Evolutionary conservation across 768 basidiomycete genomes (phyloP).

Genomic region (Tubosaeta sp.): DNA sequence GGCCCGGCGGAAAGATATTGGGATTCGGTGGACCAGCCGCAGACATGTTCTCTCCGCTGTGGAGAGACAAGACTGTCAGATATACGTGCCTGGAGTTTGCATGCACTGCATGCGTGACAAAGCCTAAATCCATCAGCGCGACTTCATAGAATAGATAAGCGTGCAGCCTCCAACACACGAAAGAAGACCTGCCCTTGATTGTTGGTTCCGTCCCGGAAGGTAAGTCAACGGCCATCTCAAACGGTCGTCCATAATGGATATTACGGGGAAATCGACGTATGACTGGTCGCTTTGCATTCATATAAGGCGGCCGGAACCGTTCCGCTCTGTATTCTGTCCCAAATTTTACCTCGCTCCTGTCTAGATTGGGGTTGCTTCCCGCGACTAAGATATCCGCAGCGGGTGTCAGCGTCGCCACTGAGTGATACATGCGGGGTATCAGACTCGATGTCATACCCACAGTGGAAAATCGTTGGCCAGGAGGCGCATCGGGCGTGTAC

Average conservation of each 20-base stretch:
- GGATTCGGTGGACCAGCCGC: constrained; percentile 63
- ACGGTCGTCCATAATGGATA: constrained; percentile 44
- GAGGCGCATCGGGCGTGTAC: constrained; percentile 56
- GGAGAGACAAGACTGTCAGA: constrained; percentile 43
- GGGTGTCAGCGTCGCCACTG: constrained; percentile 77
- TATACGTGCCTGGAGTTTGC: constrained; percentile 75
- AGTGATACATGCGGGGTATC: constrained; percentile 78
- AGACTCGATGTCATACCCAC: constrained; percentile 57
- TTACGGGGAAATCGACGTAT: constrained; percentile 34
- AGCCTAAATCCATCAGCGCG: constrained; percentile 78
- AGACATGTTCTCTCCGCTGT: constrained; percentile 44
- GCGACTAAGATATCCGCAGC: constrained; percentile 71
- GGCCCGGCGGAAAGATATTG: constrained; percentile 73
- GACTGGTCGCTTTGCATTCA: constrained; percentile 55
- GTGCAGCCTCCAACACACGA: background rate
- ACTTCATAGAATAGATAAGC: constrained; percentile 39
- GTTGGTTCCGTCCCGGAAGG: constrained; percentile 37
- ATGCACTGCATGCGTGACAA: constrained; percentile 72
- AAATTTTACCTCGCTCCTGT: constrained; percentile 66
- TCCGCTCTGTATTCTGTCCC: constrained; percentile 89
- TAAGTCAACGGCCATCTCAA: constrained; percentile 42
- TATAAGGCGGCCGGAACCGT: constrained; percentile 81
- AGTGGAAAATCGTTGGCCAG: constrained; percentile 55
- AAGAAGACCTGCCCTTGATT: constrained; percentile 45
- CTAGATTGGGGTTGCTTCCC: constrained; percentile 81